Evolutionary conservation across 306 rosid species (phyloP), one percentile per base, ranked within the genome.

Genomic region (Vigna angularis): DNA sequence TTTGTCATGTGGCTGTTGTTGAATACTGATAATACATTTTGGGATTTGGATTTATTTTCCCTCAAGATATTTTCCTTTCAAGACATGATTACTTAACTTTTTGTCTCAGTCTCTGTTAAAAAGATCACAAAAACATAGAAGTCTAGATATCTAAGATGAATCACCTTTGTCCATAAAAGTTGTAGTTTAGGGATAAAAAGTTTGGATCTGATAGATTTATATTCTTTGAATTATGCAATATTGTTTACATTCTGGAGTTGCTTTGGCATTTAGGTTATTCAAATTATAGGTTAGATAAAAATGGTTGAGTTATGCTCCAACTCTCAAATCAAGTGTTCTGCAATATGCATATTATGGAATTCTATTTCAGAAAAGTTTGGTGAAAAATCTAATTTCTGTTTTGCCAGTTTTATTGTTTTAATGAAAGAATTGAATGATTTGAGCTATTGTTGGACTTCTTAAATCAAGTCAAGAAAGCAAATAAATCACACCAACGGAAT

Each of bases 21-120:
- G 10, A 64, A 77, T 63, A 32, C 42, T 24, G 9, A 20, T 81
- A 66, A 22, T 30, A 61, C 16, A 22, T 47, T 20, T 59, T 69
- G 76, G 8, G 55, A 15, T 17, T 72, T 36, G 7, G n/a, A 13
- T 51, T 30, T 40, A 20, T 70, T 9, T 70, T 70, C 16, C 71
- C 82, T 72, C 9, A 48, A 34, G 56, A 57, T 26, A 14, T 38
- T 70, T 66, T 45, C 22, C 70, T 70, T 45, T 24, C 61, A 73
- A 28, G 65, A 55, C 34, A 17, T 63, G 17, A 14, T 28, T 34
- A 40, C 28, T 13, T 18, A 48, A 63, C 38, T 63, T 75, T 56
- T 73, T 36, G 24, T 38, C 38, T 26, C 14, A 16, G 66, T 40
- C 40, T 40, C 10, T 6, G 53, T 66, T 36, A 40, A 72, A 38